Conservation (phyloP, 2,329 filamentous ascomycete species). For the Pseudogymnoascus sp. region DNA sequence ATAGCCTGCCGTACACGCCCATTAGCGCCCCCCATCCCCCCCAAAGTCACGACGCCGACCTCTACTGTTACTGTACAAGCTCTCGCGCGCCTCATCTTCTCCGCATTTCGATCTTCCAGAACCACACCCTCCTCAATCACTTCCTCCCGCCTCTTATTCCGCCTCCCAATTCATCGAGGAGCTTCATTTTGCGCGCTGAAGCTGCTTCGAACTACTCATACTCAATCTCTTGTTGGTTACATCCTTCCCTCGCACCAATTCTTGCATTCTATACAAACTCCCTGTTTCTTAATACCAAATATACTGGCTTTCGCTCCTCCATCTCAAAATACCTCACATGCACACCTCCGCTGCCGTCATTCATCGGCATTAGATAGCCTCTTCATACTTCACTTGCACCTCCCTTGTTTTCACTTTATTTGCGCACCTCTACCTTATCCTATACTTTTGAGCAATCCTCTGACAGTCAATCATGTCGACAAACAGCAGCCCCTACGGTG, state of each 20-base stretch:
- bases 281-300: background rate
- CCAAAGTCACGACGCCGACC: background rate
- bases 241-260: conserved; percentile 11
- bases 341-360: conserved; percentile 6
- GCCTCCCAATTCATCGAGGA: conserved; percentile 3
- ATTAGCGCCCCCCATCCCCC: background rate
- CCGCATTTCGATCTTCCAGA: conserved; percentile 9
- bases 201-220: conserved; percentile 9
- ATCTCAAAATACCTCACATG: conserved; percentile 9
- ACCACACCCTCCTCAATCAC: background rate
- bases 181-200: background rate
- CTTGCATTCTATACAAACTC: conserved; percentile 7
- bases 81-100: conserved; percentile 8
- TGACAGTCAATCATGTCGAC: conserved; percentile 32
- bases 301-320: conserved; percentile 7
- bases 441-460: conserved; percentile 27
- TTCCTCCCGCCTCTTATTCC: conserved; percentile 1
- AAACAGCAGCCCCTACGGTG: conserved; percentile 29
- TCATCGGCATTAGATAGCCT: conserved; percentile 6
- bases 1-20: background rate
- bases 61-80: conserved; percentile 1
- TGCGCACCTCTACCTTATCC: background rate
- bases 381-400: conserved; percentile 11
- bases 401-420: conserved; percentile 10
- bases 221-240: conserved; percentile 9